Percentiles rank a stretch among this genome's conserved stretches.
phyloP scores from a whole-genome alignment of 139 green algal species.

The Chlamydomonas sphaeroides region DNA sequence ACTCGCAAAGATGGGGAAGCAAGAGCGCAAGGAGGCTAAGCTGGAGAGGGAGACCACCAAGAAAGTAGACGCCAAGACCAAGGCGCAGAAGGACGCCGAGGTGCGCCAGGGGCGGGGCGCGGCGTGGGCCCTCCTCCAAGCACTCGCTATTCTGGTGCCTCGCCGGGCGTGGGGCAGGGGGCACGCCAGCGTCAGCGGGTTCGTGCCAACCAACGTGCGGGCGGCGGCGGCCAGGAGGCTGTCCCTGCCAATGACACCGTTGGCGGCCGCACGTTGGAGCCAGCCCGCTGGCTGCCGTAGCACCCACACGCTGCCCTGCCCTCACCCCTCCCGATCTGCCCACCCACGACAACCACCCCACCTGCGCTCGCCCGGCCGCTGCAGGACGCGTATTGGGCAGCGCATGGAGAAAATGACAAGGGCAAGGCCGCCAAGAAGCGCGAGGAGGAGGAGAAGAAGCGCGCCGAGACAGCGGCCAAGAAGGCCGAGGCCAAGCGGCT shows the following conservation, averaged over 20 bases:
- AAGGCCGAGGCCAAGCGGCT: constrained; percentile 75
- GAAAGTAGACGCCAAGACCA: constrained; percentile 47
- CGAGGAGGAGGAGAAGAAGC: constrained; percentile 71
- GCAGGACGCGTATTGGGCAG: constrained; percentile 59
- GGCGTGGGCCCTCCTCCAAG: too few relatives aligned
- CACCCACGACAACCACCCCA: too few relatives aligned
- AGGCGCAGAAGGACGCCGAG: constrained; percentile 50
- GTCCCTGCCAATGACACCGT: too few relatives aligned
- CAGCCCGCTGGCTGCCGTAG: background rate
- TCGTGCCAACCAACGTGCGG: too few relatives aligned
- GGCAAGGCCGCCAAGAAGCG: constrained; percentile 67
- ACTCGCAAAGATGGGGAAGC: constrained; percentile 40
- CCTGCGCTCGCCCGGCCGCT: background rate
- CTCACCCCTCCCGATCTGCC: too few relatives aligned
- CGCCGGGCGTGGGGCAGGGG: too few relatives aligned
- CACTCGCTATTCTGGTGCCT: too few relatives aligned
- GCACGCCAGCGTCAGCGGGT: too few relatives aligned
- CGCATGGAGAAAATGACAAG: constrained; percentile 58
- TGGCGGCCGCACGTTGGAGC: too few relatives aligned
- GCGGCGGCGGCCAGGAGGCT: too few relatives aligned
- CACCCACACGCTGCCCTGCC: too few relatives aligned
- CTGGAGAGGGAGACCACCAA: constrained; percentile 50
- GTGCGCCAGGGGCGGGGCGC: too few relatives aligned
- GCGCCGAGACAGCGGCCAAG: constrained; percentile 55
- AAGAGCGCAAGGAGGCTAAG: constrained; percentile 50